A percentile compares a stretch with the other conserved stretches of the same genome.
Evolutionary conservation across 805 yeast genomes (phyloP).

Genomic region (Ogataea ganodermae): DNA sequence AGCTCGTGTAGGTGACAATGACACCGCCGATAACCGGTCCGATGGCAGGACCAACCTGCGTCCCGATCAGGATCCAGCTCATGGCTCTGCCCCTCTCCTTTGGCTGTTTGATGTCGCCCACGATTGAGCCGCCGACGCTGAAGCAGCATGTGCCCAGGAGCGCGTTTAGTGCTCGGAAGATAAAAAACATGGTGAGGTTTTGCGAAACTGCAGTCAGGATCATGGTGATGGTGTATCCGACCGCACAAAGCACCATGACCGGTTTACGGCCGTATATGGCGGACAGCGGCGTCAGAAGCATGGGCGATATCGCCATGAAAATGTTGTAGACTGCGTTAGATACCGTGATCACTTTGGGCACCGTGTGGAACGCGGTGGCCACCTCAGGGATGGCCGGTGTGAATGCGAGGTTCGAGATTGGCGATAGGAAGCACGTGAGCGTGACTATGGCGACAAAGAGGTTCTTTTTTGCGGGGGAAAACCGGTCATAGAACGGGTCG

Average conservation of each 20-base stretch:
- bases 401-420: constrained; percentile 46
- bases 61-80: constrained; percentile 50
- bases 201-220: constrained; percentile 44
- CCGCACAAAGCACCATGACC: constrained; percentile 44
- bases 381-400: constrained; percentile 55
- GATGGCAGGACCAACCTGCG: constrained; percentile 55
- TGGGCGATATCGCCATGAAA: constrained; percentile 55
- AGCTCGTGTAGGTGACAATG: constrained; percentile 48
- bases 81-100: constrained; percentile 52
- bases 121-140: constrained; percentile 51
- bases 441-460: constrained; percentile 38
- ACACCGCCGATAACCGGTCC: constrained; percentile 58
- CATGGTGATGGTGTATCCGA: constrained; percentile 29
- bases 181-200: constrained; percentile 54
- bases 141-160: constrained; percentile 58
- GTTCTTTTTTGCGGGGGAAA: constrained; percentile 28
- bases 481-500: constrained; percentile 32
- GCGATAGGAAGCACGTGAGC: constrained; percentile 46
- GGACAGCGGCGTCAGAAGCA: constrained; percentile 50
- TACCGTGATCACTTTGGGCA: constrained; percentile 47
- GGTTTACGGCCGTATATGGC: constrained; percentile 53
- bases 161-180: constrained; percentile 52
- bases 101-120: constrained; percentile 54
- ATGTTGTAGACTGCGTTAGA: constrained; percentile 53
- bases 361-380: constrained; percentile 47